Conservation (phyloP, 2,329 filamentous ascomycete species). For the Bimuria novae-zelandiae region DNA sequence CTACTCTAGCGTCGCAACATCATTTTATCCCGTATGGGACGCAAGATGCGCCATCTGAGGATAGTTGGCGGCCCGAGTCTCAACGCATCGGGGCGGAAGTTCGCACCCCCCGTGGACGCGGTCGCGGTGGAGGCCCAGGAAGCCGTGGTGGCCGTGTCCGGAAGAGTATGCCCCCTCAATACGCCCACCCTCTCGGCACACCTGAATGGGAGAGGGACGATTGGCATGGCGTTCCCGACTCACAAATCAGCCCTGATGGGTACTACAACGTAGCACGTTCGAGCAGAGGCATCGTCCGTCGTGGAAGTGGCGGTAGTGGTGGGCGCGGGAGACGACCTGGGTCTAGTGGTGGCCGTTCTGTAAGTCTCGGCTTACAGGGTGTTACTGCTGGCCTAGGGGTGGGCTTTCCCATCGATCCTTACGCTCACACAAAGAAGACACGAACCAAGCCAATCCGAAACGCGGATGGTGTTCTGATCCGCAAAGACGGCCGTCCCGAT, state of each 20-base stretch:
- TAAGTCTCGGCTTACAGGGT: constrained; percentile 36
- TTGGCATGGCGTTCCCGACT: constrained; percentile 40
- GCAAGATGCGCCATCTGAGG: constrained; percentile 35
- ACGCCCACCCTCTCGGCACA: constrained; percentile 31
- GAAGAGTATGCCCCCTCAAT: constrained; percentile 42
- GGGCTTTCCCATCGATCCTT: constrained; percentile 37
- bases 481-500: constrained; percentile 57
- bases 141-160: constrained; percentile 45
- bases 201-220: constrained; percentile 50
- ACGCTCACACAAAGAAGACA: constrained; percentile 53
- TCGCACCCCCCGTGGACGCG: constrained; percentile 41
- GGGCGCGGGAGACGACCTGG: constrained; percentile 30
- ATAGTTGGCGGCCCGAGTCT: constrained; percentile 39
- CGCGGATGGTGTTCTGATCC: constrained; percentile 55
- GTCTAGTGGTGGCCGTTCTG: constrained; percentile 28
- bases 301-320: constrained; percentile 40
- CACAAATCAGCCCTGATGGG: constrained; percentile 44
- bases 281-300: constrained; percentile 37
- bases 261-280: constrained; percentile 38
- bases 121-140: constrained; percentile 48
- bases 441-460: constrained; percentile 57
- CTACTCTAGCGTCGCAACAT: constrained; percentile 29
- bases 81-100: constrained; percentile 32
- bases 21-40: constrained; percentile 36
- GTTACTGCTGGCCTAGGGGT: constrained; percentile 28